Evolutionary conservation across 1,139 yeast species (phyloP).

Genomic region (Pichia sp.): DNA sequence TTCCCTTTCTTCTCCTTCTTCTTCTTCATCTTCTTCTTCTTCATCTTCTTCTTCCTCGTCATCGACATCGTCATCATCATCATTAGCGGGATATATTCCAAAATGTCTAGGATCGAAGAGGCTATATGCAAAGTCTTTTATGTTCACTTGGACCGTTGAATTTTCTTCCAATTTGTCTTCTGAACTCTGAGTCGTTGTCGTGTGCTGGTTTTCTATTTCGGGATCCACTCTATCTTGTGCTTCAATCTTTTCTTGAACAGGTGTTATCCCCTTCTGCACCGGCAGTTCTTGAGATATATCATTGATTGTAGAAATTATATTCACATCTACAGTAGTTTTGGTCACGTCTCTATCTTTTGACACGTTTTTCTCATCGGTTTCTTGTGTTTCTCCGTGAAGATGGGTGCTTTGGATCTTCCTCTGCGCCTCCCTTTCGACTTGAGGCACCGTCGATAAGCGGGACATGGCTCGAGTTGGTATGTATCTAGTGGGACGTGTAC

Average conservation of each 20-base stretch:
- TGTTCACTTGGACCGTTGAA: constrained; percentile 36
- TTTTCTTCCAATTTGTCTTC: not conserved
- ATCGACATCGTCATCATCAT: constrained; percentile 7
- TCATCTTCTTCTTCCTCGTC: constrained; percentile 15
- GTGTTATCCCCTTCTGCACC: not conserved
- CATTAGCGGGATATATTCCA: constrained; percentile 39
- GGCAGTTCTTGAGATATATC: not conserved
- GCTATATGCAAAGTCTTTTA: constrained; percentile 74
- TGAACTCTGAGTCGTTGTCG: not conserved
- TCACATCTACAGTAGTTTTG: not conserved
- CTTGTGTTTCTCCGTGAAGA: not conserved
- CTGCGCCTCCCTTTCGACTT: not conserved
- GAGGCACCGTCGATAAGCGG: not conserved
- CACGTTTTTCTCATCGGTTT: not conserved
- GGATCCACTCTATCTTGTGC: not conserved
- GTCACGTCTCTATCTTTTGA: not conserved
- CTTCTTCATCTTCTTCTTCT: constrained; percentile 18
- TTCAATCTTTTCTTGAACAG: not conserved
- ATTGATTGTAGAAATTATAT: not conserved
- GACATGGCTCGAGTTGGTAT: not conserved
- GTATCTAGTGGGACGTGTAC: too few species aligned
- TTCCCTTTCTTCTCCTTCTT: constrained; percentile 18
- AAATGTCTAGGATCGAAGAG: constrained; percentile 60
- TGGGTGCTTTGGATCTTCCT: not conserved
- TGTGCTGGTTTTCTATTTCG: not conserved